phyloP scores from a whole-genome alignment of 2,329 filamentous ascomycete species.

The Aplosporella prunicola region DNA sequence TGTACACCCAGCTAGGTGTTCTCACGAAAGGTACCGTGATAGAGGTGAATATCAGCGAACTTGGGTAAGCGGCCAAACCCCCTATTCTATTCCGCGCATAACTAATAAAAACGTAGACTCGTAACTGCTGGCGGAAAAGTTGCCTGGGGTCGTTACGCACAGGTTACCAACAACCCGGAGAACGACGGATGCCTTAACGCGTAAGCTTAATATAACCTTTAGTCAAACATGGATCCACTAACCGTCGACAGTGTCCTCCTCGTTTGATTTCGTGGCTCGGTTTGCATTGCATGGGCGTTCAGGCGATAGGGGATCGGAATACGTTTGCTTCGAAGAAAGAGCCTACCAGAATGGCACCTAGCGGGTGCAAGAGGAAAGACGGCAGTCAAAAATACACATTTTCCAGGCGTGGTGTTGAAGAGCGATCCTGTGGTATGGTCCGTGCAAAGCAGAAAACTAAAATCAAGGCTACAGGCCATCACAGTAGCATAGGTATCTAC shows the following conservation, averaged over 20 bases:
- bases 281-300: too few species aligned
- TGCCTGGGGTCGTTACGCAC: slow-evolving; percentile 57
- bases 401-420: too few species aligned
- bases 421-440: too few species aligned
- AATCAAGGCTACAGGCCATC: too few species aligned
- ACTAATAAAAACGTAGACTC: slow-evolving; percentile 1
- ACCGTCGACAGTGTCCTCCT: neutral
- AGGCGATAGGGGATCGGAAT: too few species aligned
- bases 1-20: slow-evolving; percentile 89
- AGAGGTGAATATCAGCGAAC: slow-evolving; percentile 87
- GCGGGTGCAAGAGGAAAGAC: too few species aligned
- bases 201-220: neutral
- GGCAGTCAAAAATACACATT: too few species aligned
- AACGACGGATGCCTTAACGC: slow-evolving; percentile 32
- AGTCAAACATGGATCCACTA: neutral
- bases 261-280: too few species aligned
- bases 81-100: neutral
- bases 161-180: slow-evolving; percentile 29
- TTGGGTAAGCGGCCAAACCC: slow-evolving; percentile 67
- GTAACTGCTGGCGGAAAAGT: slow-evolving; percentile 80
- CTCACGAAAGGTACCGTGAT: slow-evolving; percentile 63
- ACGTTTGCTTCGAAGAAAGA: too few species aligned
- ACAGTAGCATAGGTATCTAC: too few species aligned
- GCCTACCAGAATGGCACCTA: too few species aligned
- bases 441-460: too few species aligned